These are phyloP conservation scores for Acephala macrosclerotiorum DNA, from an alignment of 2,329 filamentous ascomycete species.

Conservation along the genomic window DNA sequence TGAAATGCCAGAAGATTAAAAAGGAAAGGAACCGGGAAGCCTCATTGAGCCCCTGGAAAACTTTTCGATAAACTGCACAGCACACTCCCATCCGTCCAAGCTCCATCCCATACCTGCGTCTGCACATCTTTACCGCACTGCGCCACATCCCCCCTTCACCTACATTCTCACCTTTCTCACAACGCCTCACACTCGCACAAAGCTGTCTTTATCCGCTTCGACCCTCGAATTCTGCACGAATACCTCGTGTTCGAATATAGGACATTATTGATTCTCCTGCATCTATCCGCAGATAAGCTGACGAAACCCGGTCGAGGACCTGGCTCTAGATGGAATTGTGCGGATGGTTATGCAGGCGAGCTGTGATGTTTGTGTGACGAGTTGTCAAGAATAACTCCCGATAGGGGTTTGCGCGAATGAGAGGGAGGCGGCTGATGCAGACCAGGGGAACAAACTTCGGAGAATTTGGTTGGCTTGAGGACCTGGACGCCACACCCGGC, in stretches of 20 bases:
- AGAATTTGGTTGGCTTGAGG: too few species aligned
- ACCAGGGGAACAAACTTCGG: neutral
- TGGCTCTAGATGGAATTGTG: neutral
- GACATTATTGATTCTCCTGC: constrained; percentile 2
- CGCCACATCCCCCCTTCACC: too few species aligned
- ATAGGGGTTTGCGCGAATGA: neutral
- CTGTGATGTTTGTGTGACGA: constrained; percentile 8
- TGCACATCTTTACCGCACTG: neutral
- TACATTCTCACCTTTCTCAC: neutral
- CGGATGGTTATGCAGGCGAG: neutral
- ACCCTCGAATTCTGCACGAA: neutral
- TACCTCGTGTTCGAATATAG: neutral
- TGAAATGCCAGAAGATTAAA: neutral
- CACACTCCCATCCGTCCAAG: neutral
- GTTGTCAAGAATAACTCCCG: neutral
- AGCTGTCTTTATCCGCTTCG: neutral
- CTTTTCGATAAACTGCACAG: neutral
- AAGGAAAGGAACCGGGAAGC: neutral
- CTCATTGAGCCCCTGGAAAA: neutral
- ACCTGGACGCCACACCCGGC: too few species aligned
- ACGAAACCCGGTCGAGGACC: neutral
- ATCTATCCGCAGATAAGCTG: neutral
- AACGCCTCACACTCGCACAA: neutral
- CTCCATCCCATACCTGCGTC: neutral
- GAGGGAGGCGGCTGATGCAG: neutral